Conservation (phyloP, 257 asterid genomes). For the Solanum lignicaule region DNA sequence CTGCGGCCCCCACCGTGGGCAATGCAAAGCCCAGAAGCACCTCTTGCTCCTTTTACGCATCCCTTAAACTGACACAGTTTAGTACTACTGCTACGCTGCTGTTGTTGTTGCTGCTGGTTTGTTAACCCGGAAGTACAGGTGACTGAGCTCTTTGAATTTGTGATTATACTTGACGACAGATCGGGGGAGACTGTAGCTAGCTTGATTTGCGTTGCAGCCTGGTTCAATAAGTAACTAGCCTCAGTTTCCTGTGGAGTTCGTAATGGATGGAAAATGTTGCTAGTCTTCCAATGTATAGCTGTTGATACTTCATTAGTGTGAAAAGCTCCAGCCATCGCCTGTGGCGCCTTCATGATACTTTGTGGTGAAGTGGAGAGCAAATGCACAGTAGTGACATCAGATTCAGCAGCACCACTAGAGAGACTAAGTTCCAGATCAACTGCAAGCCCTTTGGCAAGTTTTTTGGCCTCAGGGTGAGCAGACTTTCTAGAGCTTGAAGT, state of each 20-base stretch:
- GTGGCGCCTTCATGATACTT: conserved; percentile 12
- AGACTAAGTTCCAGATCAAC: conserved; percentile 79
- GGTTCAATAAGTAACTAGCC: conserved; percentile 27
- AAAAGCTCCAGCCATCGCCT: conserved; percentile 15
- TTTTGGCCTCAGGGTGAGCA: conserved; percentile 23
- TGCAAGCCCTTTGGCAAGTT: conserved; percentile 28
- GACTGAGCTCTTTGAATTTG: conserved; percentile 79
- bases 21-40: conserved; percentile 90
- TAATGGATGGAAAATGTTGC: conserved; percentile 20
- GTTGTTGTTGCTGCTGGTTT: conserved; percentile 35
- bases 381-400: conserved; percentile 51
- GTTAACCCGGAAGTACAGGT: conserved; percentile 98
- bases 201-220: conserved; percentile 22
- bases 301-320: conserved; percentile 33
- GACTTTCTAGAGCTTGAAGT: conserved; percentile 33
- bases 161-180: conserved; percentile 41
- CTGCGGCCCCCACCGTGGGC: conserved; percentile 97
- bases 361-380: conserved; percentile 25
- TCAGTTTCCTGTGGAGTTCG: conserved; percentile 20
- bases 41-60: conserved; percentile 84
- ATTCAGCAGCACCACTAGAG: conserved; percentile 51
- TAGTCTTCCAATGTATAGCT: conserved; percentile 12
- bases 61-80: conserved; percentile 82
- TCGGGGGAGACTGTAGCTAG: conserved; percentile 31
- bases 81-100: conserved; percentile 15